Evolutionary conservation across 495 filamentous ascomycete genomes (phyloP), one percentile per base, ranked within the genome.

Genomic region (Cenococcum geophilum): DNA sequence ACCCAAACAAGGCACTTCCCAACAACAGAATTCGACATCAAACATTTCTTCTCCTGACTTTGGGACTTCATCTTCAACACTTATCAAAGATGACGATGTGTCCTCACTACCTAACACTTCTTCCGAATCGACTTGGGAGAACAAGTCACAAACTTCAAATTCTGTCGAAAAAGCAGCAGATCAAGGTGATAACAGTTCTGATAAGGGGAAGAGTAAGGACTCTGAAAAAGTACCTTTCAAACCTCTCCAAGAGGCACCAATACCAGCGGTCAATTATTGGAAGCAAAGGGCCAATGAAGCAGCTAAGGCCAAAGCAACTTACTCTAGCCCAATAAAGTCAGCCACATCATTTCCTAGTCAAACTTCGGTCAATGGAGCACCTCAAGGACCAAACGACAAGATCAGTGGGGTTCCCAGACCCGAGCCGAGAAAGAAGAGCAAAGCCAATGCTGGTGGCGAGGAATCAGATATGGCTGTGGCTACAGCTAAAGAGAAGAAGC

Each of bases 201-300:
- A 72, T 35, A 75, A 71, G 60, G 35, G 63, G 10, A 78, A 81
- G 21, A 76, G 77, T 52, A 81, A 82, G 69, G 75, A 81, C 55
- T 74, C 76, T 27, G 79, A 78, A 23, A 58, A 58, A 22, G 35
- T 58, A 27, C 71, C 78, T 52, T 81, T 81, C 57, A 83, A 82
- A 60, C 78, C 85, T 66, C 78, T 96, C 45, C 87, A 88, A 63
- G 89, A 91, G 51, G 92, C 92, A 51, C 86, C 89, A 35, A 74
- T 85, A 43, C 92, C 93, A 5, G 67, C 82, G 0, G 88, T 96
- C 51, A 98, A 98, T 72, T 71, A 89, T 53, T 98, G 93, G 93
- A 78, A 82, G 42, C 81, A 88, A 73, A 80, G 90, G 36, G 85
- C 80, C 61, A 86, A 92, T 67, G 85, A 82, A 14, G 77, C 49